Evolutionary conservation across 192 early-diverging fungal genomes (phyloP).

Genomic region (Backusella mclennaniae): DNA sequence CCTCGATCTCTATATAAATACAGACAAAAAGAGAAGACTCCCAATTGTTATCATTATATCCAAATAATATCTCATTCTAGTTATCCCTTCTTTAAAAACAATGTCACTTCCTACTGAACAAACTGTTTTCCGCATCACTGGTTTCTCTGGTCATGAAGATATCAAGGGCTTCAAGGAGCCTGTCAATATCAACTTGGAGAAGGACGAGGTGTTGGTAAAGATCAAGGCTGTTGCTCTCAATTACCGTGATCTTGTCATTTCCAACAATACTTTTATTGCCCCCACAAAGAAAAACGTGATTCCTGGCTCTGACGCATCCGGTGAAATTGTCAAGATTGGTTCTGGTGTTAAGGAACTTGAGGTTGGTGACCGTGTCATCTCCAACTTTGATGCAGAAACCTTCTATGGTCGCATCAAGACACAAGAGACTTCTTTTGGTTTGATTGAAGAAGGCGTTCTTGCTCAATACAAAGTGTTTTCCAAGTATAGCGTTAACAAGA

Average conservation of each 20-base stretch:
- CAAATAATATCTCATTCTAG: not conserved
- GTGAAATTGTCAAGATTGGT: constrained; percentile 13
- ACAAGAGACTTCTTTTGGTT: not conserved
- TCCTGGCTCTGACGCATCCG: constrained; percentile 19
- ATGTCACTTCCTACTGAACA: not conserved
- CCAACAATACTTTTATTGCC: not conserved
- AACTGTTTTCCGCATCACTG: not conserved
- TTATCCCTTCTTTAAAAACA: not conserved
- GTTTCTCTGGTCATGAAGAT: not conserved
- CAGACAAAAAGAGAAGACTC: not conserved
- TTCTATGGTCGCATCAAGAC: not conserved
- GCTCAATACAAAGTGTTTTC: not conserved
- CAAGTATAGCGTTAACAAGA: constrained; percentile 8
- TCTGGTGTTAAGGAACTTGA: constrained; percentile 1
- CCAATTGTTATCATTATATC: not conserved
- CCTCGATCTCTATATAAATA: not conserved
- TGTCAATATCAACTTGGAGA: not conserved
- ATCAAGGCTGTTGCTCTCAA: constrained; percentile 1
- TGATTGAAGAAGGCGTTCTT: constrained; percentile 8
- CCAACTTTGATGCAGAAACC: constrained; percentile 10
- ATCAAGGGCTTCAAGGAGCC: not conserved
- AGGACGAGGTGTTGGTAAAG: not conserved
- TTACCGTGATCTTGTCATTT: constrained; percentile 13
- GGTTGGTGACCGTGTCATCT: constrained; percentile 10
- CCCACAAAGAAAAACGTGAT: constrained; percentile 4